phyloP scores from a whole-genome alignment of 2,329 filamentous ascomycete genomes.

The Colletotrichum kahawae region DNA sequence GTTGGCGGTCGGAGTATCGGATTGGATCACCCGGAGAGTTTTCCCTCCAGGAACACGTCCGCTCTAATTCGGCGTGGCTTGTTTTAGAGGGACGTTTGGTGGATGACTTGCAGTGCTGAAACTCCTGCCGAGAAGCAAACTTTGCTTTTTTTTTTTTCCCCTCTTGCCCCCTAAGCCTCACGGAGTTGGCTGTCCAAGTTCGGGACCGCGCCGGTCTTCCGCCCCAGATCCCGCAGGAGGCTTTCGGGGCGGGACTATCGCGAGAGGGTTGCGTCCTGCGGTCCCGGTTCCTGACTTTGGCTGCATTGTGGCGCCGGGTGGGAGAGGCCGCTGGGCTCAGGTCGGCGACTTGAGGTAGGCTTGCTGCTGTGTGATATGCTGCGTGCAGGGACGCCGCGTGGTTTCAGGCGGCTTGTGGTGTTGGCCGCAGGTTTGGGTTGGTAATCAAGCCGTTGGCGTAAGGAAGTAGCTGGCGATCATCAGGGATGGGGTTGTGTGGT shows the following conservation, averaged over 20 bases:
- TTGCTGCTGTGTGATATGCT: background rate
- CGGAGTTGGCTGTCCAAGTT: background rate
- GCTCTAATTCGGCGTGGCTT: background rate
- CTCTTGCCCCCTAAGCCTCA: background rate
- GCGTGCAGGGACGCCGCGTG: background rate
- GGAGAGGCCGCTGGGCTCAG: background rate
- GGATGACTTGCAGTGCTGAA: background rate
- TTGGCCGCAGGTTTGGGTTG: background rate
- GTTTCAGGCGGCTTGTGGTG: conserved; percentile 2
- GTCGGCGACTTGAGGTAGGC: background rate
- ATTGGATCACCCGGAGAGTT: background rate
- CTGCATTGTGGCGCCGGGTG: background rate
- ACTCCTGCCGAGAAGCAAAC: background rate
- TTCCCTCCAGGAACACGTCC: background rate
- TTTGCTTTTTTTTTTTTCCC: background rate
- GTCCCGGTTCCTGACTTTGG: background rate
- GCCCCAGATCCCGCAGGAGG: background rate
- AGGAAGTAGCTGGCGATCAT: background rate
- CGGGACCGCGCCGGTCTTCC: background rate
- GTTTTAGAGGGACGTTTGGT: background rate
- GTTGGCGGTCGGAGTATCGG: background rate
- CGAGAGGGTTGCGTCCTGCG: background rate
- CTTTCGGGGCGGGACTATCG: background rate
- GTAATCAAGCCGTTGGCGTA: background rate
- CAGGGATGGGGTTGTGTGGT: background rate